A percentile compares a stretch with the other conserved stretches of the same genome.
Conservation (phyloP, 495 filamentous ascomycete genomes). For the Apiosordaria backusii region DNA sequence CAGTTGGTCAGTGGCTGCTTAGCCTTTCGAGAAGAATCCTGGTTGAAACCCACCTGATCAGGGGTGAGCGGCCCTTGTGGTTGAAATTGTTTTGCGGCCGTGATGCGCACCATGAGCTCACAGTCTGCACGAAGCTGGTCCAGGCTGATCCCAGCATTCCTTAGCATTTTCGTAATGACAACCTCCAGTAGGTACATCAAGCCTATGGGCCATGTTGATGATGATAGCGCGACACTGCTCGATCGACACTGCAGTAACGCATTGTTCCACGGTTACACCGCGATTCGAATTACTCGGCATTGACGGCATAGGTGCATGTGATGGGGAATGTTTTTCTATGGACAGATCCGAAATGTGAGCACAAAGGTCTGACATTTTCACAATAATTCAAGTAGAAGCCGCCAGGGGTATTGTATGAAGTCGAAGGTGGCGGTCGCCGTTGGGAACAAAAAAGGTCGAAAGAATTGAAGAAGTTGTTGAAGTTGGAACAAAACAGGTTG, state of each 20-base stretch:
- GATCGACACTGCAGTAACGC: neutral
- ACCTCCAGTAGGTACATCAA: neutral
- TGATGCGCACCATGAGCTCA: neutral
- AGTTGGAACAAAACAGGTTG: neutral
- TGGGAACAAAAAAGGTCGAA: neutral
- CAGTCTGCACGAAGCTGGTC: neutral
- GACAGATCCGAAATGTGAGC: no score
- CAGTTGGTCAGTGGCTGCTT: neutral
- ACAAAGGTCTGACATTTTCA: no score
- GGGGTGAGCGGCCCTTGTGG: neutral
- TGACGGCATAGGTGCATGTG: neutral
- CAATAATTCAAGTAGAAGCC: neutral
- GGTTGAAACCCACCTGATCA: neutral
- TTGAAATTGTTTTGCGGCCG: neutral
- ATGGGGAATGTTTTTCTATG: neutral
- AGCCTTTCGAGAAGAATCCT: neutral
- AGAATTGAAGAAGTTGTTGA: neutral
- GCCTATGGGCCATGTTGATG: neutral
- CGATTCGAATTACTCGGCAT: neutral
- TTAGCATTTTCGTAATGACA: neutral
- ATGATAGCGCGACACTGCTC: neutral
- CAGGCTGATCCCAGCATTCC: neutral
- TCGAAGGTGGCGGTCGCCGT: neutral
- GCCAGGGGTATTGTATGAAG: neutral
- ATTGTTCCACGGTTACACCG: neutral